Conservation (phyloP, 2,329 filamentous ascomycete species). For the Colletotrichum lentis region DNA sequence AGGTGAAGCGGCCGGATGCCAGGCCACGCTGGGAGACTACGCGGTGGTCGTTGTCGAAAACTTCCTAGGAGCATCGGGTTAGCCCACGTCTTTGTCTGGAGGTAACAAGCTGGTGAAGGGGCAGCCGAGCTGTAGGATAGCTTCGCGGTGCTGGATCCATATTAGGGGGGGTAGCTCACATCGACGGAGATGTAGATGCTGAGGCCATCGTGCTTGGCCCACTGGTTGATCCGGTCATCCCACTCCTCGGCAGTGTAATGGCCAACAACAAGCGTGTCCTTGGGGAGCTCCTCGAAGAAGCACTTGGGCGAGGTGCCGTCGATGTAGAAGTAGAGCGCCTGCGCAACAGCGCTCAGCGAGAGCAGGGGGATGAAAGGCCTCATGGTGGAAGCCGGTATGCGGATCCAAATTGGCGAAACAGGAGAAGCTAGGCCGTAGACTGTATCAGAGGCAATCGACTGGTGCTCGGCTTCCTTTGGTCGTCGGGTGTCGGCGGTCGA, state of each 20-base stretch:
- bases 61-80: slow-evolving; percentile 66
- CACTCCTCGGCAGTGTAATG: slow-evolving; percentile 89
- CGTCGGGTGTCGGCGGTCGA: slow-evolving; percentile 18
- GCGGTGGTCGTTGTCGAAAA: slow-evolving; percentile 97
- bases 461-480: slow-evolving; percentile 16
- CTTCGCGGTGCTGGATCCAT: neutral
- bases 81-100: slow-evolving; percentile 25
- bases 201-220: slow-evolving; percentile 76
- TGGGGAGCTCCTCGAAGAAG: slow-evolving; percentile 97
- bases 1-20: slow-evolving; percentile 86
- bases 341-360: slow-evolving; percentile 70
- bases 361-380: slow-evolving; percentile 70
- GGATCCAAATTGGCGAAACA: neutral
- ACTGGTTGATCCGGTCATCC: slow-evolving; percentile 73
- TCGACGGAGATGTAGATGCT: slow-evolving; percentile 92
- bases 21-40: slow-evolving; percentile 87
- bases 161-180: slow-evolving; percentile 53
- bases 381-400: slow-evolving; percentile 53
- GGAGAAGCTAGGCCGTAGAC: neutral
- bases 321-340: slow-evolving; percentile 95
- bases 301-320: slow-evolving; percentile 87
- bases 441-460: neutral
- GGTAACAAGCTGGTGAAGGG: slow-evolving; percentile 1
- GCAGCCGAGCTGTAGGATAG: neutral
- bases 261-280: slow-evolving; percentile 95